Evolutionary conservation across 2,329 filamentous ascomycete genomes (phyloP).

Genomic region (Chaetomium sp.): DNA sequence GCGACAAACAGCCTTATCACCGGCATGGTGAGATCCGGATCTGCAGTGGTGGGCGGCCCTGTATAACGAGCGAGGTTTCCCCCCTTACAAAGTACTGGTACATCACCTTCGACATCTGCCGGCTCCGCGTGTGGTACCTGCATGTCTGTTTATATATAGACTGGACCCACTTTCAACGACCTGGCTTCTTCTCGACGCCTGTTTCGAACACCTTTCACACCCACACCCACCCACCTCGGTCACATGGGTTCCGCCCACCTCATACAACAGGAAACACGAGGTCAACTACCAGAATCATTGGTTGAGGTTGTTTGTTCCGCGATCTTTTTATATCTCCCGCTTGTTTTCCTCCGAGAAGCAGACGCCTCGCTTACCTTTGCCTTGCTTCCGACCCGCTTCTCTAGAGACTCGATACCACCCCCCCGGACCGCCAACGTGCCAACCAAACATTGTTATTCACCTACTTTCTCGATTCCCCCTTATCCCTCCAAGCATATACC

Average conservation of each 20-base stretch:
- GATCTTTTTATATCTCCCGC: slow-evolving; percentile 7
- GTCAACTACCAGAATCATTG: neutral
- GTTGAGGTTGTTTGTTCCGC: neutral
- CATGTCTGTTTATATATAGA: slow-evolving; percentile 7
- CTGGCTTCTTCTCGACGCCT: neutral
- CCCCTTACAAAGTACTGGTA: slow-evolving; percentile 16
- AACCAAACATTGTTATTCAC: neutral
- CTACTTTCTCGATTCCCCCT: neutral
- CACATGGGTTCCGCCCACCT: neutral
- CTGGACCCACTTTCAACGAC: slow-evolving; percentile 18
- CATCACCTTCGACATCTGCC: neutral
- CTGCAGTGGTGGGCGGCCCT: slow-evolving; percentile 4
- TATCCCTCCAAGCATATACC: no score
- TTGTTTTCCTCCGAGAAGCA: neutral
- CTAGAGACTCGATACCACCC: neutral
- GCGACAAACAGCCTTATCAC: slow-evolving; percentile 15
- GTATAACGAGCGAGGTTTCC: neutral
- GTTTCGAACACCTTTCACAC: neutral
- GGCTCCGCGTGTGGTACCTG: slow-evolving; percentile 19
- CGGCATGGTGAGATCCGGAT: slow-evolving; percentile 11
- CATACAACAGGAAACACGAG: neutral
- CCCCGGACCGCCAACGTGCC: neutral
- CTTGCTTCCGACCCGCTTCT: neutral
- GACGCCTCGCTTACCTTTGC: neutral
- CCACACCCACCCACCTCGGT: neutral